These are phyloP conservation scores for Schoenoplectus triqueter DNA, from an alignment of 202 grass and related monocot species.

Conservation along the genomic window DNA sequence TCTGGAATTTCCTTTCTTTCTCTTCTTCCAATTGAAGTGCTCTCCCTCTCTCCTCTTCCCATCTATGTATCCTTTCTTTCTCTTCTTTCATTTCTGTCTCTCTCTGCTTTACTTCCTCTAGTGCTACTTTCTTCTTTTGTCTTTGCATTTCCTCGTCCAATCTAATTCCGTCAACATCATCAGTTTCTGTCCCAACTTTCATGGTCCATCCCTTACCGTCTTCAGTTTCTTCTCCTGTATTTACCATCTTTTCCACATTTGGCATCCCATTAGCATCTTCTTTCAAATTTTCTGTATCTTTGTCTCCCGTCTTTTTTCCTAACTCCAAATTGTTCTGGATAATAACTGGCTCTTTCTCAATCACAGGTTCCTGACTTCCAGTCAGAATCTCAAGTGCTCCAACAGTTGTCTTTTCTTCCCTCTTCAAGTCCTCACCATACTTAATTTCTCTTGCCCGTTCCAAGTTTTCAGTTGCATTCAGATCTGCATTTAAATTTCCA, in stretches of 20 bases:
- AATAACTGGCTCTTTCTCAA: background rate
- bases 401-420: background rate
- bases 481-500: slow-evolving; percentile 8
- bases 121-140: slow-evolving; percentile 28
- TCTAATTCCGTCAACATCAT: slow-evolving; percentile 39
- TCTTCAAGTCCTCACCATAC: slow-evolving; percentile 3
- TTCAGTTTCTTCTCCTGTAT: slow-evolving; percentile 28
- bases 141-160: slow-evolving; percentile 37
- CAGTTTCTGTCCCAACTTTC: slow-evolving; percentile 38
- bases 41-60: slow-evolving; percentile 54
- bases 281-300: background rate
- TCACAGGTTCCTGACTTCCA: slow-evolving; percentile 20
- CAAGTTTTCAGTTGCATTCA: background rate
- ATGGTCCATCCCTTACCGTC: slow-evolving; percentile 42
- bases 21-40: slow-evolving; percentile 46
- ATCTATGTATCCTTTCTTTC: slow-evolving; percentile 14
- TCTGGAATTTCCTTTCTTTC: slow-evolving; percentile 42
- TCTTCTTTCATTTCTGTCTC: slow-evolving; percentile 49
- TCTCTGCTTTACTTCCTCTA: slow-evolving; percentile 24
- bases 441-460: slow-evolving; percentile 15
- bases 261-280: slow-evolving; percentile 7
- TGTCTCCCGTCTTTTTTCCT: background rate
- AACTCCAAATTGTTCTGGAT: background rate
- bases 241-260: slow-evolving; percentile 18
- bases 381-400: background rate